Base-by-base conservation (phyloP, 1,284 basidiomycete species). In the Schizophyllum commune region DNA sequence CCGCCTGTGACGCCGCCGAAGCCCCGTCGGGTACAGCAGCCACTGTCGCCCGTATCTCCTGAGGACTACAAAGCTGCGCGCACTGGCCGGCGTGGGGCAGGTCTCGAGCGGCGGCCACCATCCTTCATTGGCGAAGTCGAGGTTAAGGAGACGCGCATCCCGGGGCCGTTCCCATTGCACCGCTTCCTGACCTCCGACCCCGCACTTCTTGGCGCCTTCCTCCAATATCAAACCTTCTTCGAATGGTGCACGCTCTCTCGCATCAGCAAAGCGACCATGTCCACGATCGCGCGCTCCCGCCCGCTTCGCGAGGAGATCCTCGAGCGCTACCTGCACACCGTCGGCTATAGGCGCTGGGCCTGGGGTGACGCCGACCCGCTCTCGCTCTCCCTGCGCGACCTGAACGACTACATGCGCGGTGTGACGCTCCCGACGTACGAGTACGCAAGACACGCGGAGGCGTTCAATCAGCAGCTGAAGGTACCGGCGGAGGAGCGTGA, bases 361-460 rank as follows among this genome's bases (percentile, higher is more conserved):
- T 85, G 79, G 77, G 9, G 53, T 20, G 81, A 80, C 64, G 72
- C 69, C 39, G 85, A 92, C 61, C 84, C 85, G 11, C 67, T 91
- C 51, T 72, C 75, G 32, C 67, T 92, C 60, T 83, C 82, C 7
- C 68, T 90, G 53, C 77, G 83, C 75, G 90, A 92, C 71, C 77
- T 93, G 51, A 82, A 83, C 66, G 79, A 85, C 58, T 93, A 92
- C 67, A 85, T 92, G 81, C 80, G 84, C 58, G 88, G 88, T 2
- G 86, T 92, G 1, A 85, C 84, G 6, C 81, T 89, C 52, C 89
- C 91, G 6, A 79, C 80, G 4, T 85, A 92, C 64, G 82, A 88
- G 63, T 92, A 88, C 66, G 77, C 83, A 1, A 79, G 81, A 4
- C 76, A 83, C 33, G 82, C 89, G 3, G 75, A 77, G 13, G 70